phyloP scores from a whole-genome alignment of 805 yeast species.

The Pichia kluyveri region DNA sequence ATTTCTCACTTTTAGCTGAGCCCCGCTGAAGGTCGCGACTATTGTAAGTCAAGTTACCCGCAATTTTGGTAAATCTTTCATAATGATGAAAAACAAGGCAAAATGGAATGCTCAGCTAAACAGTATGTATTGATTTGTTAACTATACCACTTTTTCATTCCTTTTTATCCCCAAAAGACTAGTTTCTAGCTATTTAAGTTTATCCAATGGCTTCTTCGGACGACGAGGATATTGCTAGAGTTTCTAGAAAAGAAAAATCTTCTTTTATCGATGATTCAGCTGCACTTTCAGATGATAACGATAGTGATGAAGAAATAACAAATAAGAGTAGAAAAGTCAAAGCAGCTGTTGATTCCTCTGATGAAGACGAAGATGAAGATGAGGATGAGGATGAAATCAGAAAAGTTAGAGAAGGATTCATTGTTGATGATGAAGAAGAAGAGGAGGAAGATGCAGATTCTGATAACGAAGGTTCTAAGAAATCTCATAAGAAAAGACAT shows the following conservation, averaged over 20 bases:
- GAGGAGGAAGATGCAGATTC: conserved; percentile 42
- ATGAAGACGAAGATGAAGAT: conserved; percentile 78
- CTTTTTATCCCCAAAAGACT: background rate
- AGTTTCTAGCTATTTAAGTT: no score
- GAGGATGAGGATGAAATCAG: conserved; percentile 88
- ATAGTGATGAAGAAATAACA: conserved; percentile 26
- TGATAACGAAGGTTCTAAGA: conserved; percentile 82
- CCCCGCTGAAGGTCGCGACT: no score
- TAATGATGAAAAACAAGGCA: background rate
- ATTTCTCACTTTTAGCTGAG: no score
- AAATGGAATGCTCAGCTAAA: background rate
- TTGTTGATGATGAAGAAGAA: conserved; percentile 87
- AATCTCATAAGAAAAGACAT: conserved; percentile 32
- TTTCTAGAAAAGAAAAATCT: background rate
- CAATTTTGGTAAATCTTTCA: background rate
- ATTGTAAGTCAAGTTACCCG: background rate
- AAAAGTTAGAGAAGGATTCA: conserved; percentile 82
- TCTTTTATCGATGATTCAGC: conserved; percentile 21
- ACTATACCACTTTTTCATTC: background rate
- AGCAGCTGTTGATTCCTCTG: conserved; percentile 58
- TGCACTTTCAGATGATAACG: conserved; percentile 26
- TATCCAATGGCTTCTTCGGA: conserved; percentile 2
- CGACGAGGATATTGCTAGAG: background rate
- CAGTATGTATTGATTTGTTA: background rate
- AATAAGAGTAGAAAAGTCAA: conserved; percentile 5